A percentile compares a stretch with the other conserved stretches of the same genome.
Evolutionary conservation across 2,329 filamentous ascomycete genomes (phyloP).

Genomic region (Rhinocladiella mackenziei): DNA sequence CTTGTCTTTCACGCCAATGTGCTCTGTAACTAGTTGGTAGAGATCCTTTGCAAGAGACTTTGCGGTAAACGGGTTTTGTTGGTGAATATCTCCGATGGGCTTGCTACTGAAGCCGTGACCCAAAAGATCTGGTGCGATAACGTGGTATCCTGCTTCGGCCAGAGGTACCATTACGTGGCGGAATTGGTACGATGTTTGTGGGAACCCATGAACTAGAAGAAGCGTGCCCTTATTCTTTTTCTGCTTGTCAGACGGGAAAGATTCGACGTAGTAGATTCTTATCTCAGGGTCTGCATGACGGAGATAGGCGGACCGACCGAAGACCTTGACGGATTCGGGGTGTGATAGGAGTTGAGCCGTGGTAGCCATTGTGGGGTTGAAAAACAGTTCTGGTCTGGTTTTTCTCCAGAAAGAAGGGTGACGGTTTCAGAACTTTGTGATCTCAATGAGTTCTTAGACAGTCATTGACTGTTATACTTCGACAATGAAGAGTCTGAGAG

Average conservation of each 20-base stretch:
- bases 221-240: constrained; percentile 38
- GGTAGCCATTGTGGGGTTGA: too few species aligned
- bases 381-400: too few species aligned
- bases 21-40: constrained; percentile 31
- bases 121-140: constrained; percentile 33
- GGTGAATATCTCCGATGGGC: constrained; percentile 13
- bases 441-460: too few species aligned
- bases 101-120: constrained; percentile 27
- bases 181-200: constrained; percentile 47
- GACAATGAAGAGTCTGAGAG: too few species aligned
- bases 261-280: constrained; percentile 13
- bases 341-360: too few species aligned
- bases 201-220: constrained; percentile 47
- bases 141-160: constrained; percentile 33
- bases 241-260: not conserved
- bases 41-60: constrained; percentile 42
- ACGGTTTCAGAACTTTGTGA: too few species aligned
- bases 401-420: too few species aligned
- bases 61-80: constrained; percentile 41
- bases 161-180: constrained; percentile 39
- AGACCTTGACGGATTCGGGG: too few species aligned
- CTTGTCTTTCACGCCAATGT: too few species aligned
- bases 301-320: too few species aligned
- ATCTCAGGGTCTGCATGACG: constrained; percentile 6
- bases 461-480: too few species aligned